A percentile compares a stretch with the other conserved stretches of the same genome.
Evolutionary conservation across 2,329 filamentous ascomycete genomes (phyloP).

Genomic region (Fusarium hostae): DNA sequence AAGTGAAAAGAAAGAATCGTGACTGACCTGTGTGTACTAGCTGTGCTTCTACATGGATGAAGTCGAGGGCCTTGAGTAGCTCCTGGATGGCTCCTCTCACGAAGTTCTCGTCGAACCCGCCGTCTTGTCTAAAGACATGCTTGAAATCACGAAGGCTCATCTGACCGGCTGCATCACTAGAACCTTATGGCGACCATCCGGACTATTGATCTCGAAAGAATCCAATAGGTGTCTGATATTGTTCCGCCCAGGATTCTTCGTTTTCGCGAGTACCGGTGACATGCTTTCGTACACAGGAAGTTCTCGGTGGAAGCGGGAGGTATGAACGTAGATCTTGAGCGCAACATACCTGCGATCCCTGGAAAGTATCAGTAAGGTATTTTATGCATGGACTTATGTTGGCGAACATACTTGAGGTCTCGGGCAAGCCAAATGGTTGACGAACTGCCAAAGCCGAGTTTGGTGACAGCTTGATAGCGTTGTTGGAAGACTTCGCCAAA

Average conservation of each 20-base stretch:
- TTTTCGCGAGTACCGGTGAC: neutral
- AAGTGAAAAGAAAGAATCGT: too few species aligned
- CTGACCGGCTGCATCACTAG: constrained; percentile 43
- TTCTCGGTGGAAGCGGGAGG: too few species aligned
- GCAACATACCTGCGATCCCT: too few species aligned
- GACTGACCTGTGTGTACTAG: constrained; percentile 48
- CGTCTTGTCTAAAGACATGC: constrained; percentile 38
- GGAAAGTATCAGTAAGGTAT: too few species aligned
- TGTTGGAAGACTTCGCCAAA: too few species aligned
- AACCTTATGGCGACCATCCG: constrained; percentile 34
- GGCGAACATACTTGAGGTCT: too few species aligned
- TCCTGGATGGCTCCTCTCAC: constrained; percentile 47
- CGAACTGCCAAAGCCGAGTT: too few species aligned
- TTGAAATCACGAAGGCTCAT: constrained; percentile 49
- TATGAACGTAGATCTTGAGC: too few species aligned
- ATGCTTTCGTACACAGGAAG: too few species aligned
- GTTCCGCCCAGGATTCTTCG: neutral
- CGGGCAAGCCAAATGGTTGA: too few species aligned
- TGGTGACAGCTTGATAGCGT: too few species aligned
- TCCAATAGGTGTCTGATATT: constrained; percentile 37
- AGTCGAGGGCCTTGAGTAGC: constrained; percentile 50
- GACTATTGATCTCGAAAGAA: constrained; percentile 36
- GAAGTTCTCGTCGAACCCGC: constrained; percentile 41
- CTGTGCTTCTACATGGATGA: constrained; percentile 49
- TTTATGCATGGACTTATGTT: too few species aligned